Evolutionary conservation across 2,329 filamentous ascomycete species (phyloP).

Genomic region (Hymenotorrendiella dingleyae): DNA sequence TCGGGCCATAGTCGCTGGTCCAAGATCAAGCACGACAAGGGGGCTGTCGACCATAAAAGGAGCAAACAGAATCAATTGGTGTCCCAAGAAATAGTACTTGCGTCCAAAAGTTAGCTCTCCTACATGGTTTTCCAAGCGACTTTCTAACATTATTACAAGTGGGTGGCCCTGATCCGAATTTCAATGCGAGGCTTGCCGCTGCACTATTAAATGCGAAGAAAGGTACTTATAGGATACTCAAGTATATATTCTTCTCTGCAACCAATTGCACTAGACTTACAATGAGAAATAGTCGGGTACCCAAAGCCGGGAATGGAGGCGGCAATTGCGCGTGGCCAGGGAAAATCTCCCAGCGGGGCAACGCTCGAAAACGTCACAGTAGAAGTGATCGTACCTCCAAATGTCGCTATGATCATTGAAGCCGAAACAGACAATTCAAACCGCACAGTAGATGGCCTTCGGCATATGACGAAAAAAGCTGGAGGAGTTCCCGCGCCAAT

Average conservation of each 20-base stretch:
- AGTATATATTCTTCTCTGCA: slow-evolving; percentile 17
- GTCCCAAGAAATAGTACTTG: slow-evolving; percentile 66
- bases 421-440: slow-evolving; percentile 77
- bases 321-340: slow-evolving; percentile 84
- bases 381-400: slow-evolving; percentile 73
- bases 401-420: slow-evolving; percentile 76
- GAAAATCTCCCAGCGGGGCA: slow-evolving; percentile 67
- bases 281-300: slow-evolving; percentile 59
- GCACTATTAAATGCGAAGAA: slow-evolving; percentile 76
- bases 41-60: slow-evolving; percentile 74
- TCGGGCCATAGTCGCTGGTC: slow-evolving; percentile 92
- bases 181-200: slow-evolving; percentile 70
- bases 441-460: slow-evolving; percentile 67
- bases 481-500: slow-evolving; percentile 69
- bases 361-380: slow-evolving; percentile 72
- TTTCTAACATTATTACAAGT: slow-evolving; percentile 41
- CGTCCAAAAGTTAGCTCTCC: slow-evolving; percentile 59
- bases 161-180: slow-evolving; percentile 65
- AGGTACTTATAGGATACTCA: slow-evolving; percentile 39
- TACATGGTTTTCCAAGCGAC: slow-evolving; percentile 12
- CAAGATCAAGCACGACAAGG: slow-evolving; percentile 94
- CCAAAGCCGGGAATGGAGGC: slow-evolving; percentile 80
- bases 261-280: slow-evolving; percentile 3
- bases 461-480: slow-evolving; percentile 62
- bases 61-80: slow-evolving; percentile 63